These are phyloP conservation scores for Plectosphaerella cucumerina DNA, from an alignment of 2,329 filamentous ascomycete genomes.

Conservation along the genomic window DNA sequence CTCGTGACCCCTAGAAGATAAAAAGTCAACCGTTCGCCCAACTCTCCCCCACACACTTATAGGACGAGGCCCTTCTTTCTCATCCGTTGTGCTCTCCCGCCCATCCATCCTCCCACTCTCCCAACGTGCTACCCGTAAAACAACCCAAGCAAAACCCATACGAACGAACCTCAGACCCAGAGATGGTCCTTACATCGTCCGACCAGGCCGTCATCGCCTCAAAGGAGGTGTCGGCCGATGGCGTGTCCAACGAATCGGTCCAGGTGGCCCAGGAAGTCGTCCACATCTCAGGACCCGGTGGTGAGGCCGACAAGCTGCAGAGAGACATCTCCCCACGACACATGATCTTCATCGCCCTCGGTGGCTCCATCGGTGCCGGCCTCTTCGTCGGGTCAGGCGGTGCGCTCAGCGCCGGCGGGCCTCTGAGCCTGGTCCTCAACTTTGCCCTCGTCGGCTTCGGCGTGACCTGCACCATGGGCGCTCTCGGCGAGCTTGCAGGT, in stretches of 20 bases:
- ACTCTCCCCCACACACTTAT: too few species aligned
- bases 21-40: too few species aligned
- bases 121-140: too few species aligned
- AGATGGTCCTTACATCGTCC: background rate
- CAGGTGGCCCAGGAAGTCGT: background rate
- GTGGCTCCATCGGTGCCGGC: conserved; percentile 30
- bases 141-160: too few species aligned
- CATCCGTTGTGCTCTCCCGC: too few species aligned
- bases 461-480: conserved; percentile 24
- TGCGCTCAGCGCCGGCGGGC: conserved; percentile 25
- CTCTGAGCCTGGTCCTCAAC: conserved; percentile 23
- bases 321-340: conserved; percentile 26
- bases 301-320: conserved; percentile 12
- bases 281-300: background rate
- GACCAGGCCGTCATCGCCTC: too few species aligned
- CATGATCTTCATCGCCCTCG: conserved; percentile 29
- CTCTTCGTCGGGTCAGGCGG: conserved; percentile 27
- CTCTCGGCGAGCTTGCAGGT: conserved; percentile 23
- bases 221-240: too few species aligned
- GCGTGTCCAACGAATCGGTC: background rate
- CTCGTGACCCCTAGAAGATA: too few species aligned
- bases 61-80: too few species aligned
- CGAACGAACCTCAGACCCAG: background rate
- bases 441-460: conserved; percentile 26
- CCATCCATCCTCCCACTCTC: too few species aligned